These are phyloP conservation scores for Cornus suecica DNA, from an alignment of 148 eudicot genomes.

Conservation along the genomic window DNA sequence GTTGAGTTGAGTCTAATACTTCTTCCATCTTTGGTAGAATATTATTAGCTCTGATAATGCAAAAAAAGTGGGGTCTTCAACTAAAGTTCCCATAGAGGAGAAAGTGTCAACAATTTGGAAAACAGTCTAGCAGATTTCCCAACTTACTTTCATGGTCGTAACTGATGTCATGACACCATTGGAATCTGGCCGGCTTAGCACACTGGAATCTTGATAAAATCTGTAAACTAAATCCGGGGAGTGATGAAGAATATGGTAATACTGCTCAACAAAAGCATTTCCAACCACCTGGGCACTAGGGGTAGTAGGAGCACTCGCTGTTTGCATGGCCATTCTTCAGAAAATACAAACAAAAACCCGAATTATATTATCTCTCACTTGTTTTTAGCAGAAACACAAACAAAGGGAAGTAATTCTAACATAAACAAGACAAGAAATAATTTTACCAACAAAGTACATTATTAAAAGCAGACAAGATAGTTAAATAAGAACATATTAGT, in stretches of 20 bases:
- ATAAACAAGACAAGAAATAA: neutral
- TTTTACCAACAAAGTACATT: neutral
- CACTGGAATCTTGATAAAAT: conserved; percentile 69
- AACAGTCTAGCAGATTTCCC: neutral
- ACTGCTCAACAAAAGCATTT: conserved; percentile 79
- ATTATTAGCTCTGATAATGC: neutral
- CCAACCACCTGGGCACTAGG: conserved; percentile 60
- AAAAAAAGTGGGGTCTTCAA: neutral
- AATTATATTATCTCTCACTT: neutral
- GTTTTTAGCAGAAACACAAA: neutral
- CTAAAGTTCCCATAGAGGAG: neutral
- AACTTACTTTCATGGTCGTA: conserved; percentile 64
- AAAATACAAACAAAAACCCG: conserved; percentile 5
- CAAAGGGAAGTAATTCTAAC: neutral
- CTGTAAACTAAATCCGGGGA: conserved; percentile 58
- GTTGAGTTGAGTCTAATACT: no score
- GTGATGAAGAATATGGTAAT: conserved; percentile 65
- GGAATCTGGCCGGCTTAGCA: conserved; percentile 59
- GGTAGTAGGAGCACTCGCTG: conserved; percentile 23
- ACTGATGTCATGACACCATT: conserved; percentile 52
- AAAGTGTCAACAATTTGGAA: neutral
- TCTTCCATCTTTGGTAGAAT: neutral
- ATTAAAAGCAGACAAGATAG: neutral
- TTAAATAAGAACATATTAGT: neutral
- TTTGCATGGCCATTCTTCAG: conserved; percentile 37